Base-by-base conservation (phyloP, 331 rosid species). In the Quercus phellos region DNA sequence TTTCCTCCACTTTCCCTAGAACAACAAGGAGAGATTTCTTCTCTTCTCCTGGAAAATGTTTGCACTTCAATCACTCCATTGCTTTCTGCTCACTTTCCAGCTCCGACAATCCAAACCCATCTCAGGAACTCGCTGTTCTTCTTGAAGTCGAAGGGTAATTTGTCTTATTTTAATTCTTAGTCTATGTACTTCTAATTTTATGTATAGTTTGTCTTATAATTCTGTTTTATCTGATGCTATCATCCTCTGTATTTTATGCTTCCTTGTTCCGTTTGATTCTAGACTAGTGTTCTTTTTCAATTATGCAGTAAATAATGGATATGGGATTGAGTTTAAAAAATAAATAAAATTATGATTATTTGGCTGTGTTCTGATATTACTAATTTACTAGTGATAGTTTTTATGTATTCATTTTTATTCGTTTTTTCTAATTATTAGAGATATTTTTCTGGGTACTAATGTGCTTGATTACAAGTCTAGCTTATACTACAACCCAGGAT, bases 111-210 rank as follows among this genome's bases (percentile, higher is more conserved):
- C 60, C 63, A 74, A 63, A 71, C 51, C 9, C 92, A 3, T 72
- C 97, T 42, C 85, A 34, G 70, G 78, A 91, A 71, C 81, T 91
- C 72, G 98, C 93, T 4, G 84, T 95, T 75, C 93, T 94, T 83
- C 96, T 95, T 77, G 97, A 95, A 87, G 89, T 95, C 63, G 96
- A 95, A 24, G 98, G 98, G 98, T 95, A 43, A 81, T 67, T 75
- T 18, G 19, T 50, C 12, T 78, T 56, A 8, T 63, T 51, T 78
- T 43, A 13, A 61, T 51, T 21, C 53, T 61, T 6, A 51, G 4
- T 24, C 21, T 55, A 59, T 59, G 29, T 21, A 50, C 66, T 71
- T 46, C 55, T 13, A 27, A 24, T 1, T 29, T 27, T 30, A 32
- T 12, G 56, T 69, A 17, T n/a, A 73, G 13, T 55, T 7, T 26